Evolutionary conservation across 768 basidiomycete genomes (phyloP), one percentile per base, ranked within the genome.

Genomic region (Pholiota molesta): DNA sequence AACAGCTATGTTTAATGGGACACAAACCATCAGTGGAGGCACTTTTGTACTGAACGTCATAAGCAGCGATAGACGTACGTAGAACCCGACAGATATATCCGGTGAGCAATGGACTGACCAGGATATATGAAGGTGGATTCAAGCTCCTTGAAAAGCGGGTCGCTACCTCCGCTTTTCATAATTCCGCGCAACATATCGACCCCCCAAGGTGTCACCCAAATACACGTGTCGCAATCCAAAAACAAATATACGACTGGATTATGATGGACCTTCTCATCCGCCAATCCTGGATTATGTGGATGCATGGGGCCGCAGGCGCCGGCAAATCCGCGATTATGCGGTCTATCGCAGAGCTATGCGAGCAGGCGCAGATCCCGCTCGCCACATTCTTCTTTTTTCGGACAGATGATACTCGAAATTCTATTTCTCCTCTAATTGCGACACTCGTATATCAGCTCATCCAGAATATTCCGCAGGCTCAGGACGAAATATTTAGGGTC

Each of bases 191-290:
- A 40, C 63, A 61, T 23, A 60, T 57, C 33, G 52, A 52, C 2
- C 61, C 62, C n/a, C 68, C 68, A 26, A 61, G 52, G 33, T 66
- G 64, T 40, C 66, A 66, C 55, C 59, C 63, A 9, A 62, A 57
- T 23, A 66, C 64, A 8, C 61, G 64, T 14, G 57, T 35, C 2
- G 58, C 55, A 16, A 58, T 64, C 23, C 23, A 63, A 11, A 16
- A 52, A 2, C 14, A 31, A 11, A 33, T 52, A 7, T 28, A 26
- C 17, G 21, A 23, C 23, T 52, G 52, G 52, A 23, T 52, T 2
- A 4, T 23, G 9, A 9, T 28, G 16, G 28, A 17, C 4, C 26
- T 8, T 23, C 14, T 37, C 1, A 5, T 40, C 5, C 52, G 65
- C 17, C 5, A 37, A 8, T 17, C 5, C 4, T 62, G 55, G 55